These are phyloP conservation scores for Murraya koenigii DNA, from an alignment of 345 rosid species.

Conservation along the genomic window DNA sequence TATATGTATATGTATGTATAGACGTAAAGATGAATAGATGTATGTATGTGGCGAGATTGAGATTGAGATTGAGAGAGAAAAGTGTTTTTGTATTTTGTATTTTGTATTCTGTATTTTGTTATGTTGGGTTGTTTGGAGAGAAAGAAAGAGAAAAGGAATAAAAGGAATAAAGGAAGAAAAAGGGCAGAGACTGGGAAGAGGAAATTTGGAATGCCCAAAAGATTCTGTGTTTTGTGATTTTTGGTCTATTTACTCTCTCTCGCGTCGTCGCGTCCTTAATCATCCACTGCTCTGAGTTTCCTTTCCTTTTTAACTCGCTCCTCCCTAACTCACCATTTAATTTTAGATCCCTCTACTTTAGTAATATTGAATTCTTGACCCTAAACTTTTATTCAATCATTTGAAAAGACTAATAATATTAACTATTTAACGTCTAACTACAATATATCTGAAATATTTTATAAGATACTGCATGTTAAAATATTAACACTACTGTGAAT, in stretches of 20 bases:
- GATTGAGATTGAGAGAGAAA: slow-evolving; percentile 13
- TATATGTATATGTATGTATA: background rate
- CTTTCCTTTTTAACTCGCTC: slow-evolving; percentile 1
- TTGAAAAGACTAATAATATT: too few relatives aligned
- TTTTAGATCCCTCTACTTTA: background rate
- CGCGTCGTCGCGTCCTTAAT: slow-evolving; percentile 73
- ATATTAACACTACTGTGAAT: too few relatives aligned
- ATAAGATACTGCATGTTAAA: too few relatives aligned
- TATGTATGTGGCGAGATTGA: background rate
- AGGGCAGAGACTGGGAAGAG: background rate
- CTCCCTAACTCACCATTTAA: background rate
- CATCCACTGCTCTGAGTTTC: slow-evolving; percentile 29
- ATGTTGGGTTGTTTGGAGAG: slow-evolving; percentile 13
- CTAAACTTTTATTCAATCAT: too few relatives aligned
- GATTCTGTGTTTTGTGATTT: slow-evolving; percentile 35
- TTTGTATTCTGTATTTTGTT: background rate
- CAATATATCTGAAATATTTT: too few relatives aligned
- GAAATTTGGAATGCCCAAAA: slow-evolving; percentile 21
- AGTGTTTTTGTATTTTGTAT: background rate
- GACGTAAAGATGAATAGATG: background rate
- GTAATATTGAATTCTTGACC: too few relatives aligned
- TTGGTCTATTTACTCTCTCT: slow-evolving; percentile 23
- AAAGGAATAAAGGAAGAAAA: background rate
- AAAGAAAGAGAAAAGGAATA: background rate
- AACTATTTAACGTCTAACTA: fast-evolving